Percentiles rank a stretch among this genome's conserved stretches.
These are phyloP conservation scores for Grosmannia huntii DNA, from an alignment of 2,329 filamentous ascomycete genomes.

Conservation along the genomic window DNA sequence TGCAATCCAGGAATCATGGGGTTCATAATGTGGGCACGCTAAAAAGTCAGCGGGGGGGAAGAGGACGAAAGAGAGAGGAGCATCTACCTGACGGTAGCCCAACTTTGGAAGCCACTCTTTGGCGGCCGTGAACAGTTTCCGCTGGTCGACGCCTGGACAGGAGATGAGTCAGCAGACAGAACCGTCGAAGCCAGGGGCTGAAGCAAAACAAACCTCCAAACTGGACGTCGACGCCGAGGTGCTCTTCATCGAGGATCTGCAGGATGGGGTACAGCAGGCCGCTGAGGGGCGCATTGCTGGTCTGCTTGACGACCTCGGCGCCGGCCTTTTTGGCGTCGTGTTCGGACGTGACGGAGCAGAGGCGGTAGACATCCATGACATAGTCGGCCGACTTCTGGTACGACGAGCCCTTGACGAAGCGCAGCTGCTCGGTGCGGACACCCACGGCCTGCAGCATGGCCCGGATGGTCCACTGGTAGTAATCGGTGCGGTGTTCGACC, in stretches of 20 bases:
- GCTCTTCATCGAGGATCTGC: constrained; percentile 82
- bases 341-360: constrained; percentile 58
- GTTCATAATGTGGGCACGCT: constrained; percentile 40
- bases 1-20: constrained; percentile 82
- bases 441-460: constrained; percentile 64
- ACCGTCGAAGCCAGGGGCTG: too few relatives aligned
- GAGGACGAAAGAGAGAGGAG: background rate
- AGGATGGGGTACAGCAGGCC: constrained; percentile 76
- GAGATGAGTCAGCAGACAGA: too few relatives aligned
- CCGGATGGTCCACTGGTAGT: constrained; percentile 69
- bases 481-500: constrained; percentile 67
- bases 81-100: constrained; percentile 53
- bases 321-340: constrained; percentile 83
- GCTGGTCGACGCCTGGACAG: constrained; percentile 49
- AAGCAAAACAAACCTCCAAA: constrained; percentile 45
- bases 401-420: constrained; percentile 72
- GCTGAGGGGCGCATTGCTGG: constrained; percentile 58
- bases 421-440: constrained; percentile 64
- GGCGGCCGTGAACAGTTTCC: constrained; percentile 79
- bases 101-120: constrained; percentile 76
- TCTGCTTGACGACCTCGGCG: constrained; percentile 90
- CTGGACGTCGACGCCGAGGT: constrained; percentile 77
- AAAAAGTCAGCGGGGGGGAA: background rate
- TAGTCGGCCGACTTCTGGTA: constrained; percentile 68
- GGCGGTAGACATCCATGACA: constrained; percentile 76